Percentiles rank a stretch among this genome's conserved stretches.
These are phyloP conservation scores for Chrysosporium keratinophilum DNA, from an alignment of 2,329 filamentous ascomycete genomes.

Conservation along the genomic window DNA sequence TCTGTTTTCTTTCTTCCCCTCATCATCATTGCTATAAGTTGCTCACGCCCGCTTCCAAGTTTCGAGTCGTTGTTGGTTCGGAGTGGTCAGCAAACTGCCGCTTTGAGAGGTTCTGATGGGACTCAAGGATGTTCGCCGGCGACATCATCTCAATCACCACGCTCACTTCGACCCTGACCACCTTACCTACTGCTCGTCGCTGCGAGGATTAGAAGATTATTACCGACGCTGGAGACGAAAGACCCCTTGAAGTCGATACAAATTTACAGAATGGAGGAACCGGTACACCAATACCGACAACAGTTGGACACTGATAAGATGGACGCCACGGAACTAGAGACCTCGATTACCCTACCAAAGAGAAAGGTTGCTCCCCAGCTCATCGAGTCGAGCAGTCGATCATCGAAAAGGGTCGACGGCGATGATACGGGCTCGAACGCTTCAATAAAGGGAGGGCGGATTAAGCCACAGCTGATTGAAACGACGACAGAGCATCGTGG, in stretches of 20 bases:
- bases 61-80: slow-evolving; percentile 5
- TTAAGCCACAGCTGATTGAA: slow-evolving; percentile 12
- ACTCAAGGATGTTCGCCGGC: slow-evolving; percentile 11
- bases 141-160: slow-evolving; percentile 1
- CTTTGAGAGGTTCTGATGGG: slow-evolving; percentile 1
- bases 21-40: no score
- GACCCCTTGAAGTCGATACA: not conserved
- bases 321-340: not conserved
- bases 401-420: not conserved
- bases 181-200: not conserved
- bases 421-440: not conserved
- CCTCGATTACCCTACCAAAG: not conserved
- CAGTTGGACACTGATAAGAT: not conserved
- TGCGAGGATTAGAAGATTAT: slow-evolving; percentile 5
- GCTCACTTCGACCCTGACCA: not conserved
- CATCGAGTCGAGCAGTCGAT: slow-evolving; percentile 14
- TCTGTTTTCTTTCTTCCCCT: not conserved
- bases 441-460: not conserved
- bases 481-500: slow-evolving; percentile 12
- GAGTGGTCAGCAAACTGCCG: not conserved
- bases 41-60: slow-evolving; percentile 7
- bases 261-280: not conserved
- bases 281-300: not conserved
- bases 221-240: not conserved
- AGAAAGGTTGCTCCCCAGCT: slow-evolving; percentile 14